Evolutionary conservation across 768 basidiomycete genomes (phyloP).

Genomic region (Tricholoma matsutake): DNA sequence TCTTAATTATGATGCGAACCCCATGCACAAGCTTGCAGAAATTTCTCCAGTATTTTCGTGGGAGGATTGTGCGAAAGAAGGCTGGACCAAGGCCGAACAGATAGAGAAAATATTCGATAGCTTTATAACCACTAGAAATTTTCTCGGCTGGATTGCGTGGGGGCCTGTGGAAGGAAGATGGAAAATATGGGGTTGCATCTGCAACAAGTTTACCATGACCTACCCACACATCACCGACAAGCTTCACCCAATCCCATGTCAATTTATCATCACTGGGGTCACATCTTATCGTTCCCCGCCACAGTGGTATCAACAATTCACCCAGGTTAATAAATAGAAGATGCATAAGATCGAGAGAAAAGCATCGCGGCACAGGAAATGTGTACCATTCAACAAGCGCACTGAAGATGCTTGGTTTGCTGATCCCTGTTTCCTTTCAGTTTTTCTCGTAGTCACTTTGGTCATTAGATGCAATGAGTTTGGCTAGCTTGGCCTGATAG

Average conservation of each 20-base stretch:
- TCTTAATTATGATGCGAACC: too few species aligned
- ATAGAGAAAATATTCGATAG: conserved; percentile 23
- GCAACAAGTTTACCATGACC: conserved; percentile 11
- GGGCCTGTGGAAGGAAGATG: conserved; percentile 21
- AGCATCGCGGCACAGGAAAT: conserved; percentile 8
- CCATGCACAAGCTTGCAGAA: too few species aligned
- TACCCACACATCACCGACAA: background rate
- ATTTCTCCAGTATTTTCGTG: conserved; percentile 17
- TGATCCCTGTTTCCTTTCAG: too few species aligned
- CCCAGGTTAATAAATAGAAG: too few species aligned
- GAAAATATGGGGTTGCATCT: conserved; percentile 8
- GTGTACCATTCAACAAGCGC: background rate
- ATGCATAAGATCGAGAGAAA: conserved; percentile 13
- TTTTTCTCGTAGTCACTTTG: background rate
- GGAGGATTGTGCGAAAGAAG: conserved; percentile 20
- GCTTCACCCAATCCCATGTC: conserved; percentile 12
- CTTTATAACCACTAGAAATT: conserved; percentile 20
- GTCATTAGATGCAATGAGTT: background rate
- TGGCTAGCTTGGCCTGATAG: conserved; percentile 1
- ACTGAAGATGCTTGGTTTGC: conserved; percentile 1
- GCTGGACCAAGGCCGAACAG: conserved; percentile 24
- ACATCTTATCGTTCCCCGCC: conserved; percentile 7
- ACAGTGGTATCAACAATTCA: conserved; percentile 6
- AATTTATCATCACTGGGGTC: background rate
- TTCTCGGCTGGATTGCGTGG: conserved; percentile 20